Evolutionary conservation across 805 yeast genomes (phyloP), one percentile per base, ranked within the genome.

Genomic region (Kluyveromyces siamensis): DNA sequence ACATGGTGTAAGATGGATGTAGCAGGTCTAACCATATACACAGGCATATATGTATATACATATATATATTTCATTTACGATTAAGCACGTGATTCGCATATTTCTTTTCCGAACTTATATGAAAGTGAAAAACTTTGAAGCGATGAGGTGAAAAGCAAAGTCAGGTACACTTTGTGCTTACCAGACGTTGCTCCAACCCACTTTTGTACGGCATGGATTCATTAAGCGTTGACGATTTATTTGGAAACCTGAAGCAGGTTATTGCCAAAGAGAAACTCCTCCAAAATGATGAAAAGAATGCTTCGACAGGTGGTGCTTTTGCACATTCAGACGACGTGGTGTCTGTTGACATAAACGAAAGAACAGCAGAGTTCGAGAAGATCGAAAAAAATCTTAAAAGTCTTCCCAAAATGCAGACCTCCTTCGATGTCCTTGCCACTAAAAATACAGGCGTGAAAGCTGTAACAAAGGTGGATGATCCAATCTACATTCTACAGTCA

Each of bases 351-450:
- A 49, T 56, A 17, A 51, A 51, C 3, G 51, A 51, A 33, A 46
- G 47, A 14, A 6, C 39, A 3, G 38, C 21, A 35, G 39, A 43
- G 14, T 66, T 66, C 45, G 49, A 52, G 27, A 58, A 58, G 25
- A 65, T 64, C 33, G 69, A 59, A 46, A 49, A 52, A n/a, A 54
- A 47, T 27, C 51, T 54, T 50, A 59, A 52, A 42, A 53, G 44
- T 25, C 57, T 66, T 27, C 70, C 70, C 14, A 59, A 58, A 33
- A 50, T 66, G 36, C 47, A 58, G 14, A 65, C 56, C 30, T 54
- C 46, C 1, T 66, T 66, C 48, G 70, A 66, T 48, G 38, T 40
- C 8, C 52, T 66, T 25, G 39, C 39, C 8, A 46, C 55, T 35
- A 52, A 41, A 16, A 44, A 43, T 17, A 19, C 38, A 19, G 45